Percentiles rank a stretch among this genome's conserved stretches.
Evolutionary conservation across 2,329 filamentous ascomycete genomes (phyloP).

Genomic region (Trichophyton verrucosum): DNA sequence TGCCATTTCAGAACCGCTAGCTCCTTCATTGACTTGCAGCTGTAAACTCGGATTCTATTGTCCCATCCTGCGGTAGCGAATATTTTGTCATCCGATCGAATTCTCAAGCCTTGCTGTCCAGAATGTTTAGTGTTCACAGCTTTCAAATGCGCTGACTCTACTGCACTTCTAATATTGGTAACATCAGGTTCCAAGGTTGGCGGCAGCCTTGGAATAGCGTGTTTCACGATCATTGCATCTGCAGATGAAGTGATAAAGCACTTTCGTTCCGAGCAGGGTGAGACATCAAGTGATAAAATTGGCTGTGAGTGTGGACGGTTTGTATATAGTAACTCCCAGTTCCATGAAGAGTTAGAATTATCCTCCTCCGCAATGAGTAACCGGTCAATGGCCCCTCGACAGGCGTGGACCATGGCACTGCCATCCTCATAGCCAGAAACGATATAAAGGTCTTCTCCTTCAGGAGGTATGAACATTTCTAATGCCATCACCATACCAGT

Average conservation of each 20-base stretch:
- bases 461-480: constrained; percentile 41
- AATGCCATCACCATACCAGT: constrained; percentile 80
- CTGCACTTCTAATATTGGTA: neutral
- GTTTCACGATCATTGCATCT: constrained; percentile 65
- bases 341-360: constrained; percentile 20
- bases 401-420: constrained; percentile 52
- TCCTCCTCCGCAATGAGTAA: neutral
- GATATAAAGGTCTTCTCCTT: constrained; percentile 44
- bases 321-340: constrained; percentile 49
- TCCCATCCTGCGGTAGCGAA: constrained; percentile 95
- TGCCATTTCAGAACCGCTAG: constrained; percentile 93
- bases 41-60: constrained; percentile 66
- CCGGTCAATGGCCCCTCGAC: constrained; percentile 26
- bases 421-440: constrained; percentile 80
- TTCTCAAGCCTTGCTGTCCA: constrained; percentile 68
- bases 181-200: neutral
- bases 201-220: constrained; percentile 45
- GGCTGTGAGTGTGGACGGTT: constrained; percentile 64
- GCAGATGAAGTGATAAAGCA: constrained; percentile 71
- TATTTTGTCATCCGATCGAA: constrained; percentile 69
- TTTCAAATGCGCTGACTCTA: constrained; percentile 41
- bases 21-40: constrained; percentile 66
- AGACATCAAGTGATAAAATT: constrained; percentile 58
- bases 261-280: constrained; percentile 31
- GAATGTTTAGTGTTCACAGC: constrained; percentile 68